These are phyloP conservation scores for Xylariaceae sp. DNA, from an alignment of 2,329 filamentous ascomycete species.

Conservation along the genomic window DNA sequence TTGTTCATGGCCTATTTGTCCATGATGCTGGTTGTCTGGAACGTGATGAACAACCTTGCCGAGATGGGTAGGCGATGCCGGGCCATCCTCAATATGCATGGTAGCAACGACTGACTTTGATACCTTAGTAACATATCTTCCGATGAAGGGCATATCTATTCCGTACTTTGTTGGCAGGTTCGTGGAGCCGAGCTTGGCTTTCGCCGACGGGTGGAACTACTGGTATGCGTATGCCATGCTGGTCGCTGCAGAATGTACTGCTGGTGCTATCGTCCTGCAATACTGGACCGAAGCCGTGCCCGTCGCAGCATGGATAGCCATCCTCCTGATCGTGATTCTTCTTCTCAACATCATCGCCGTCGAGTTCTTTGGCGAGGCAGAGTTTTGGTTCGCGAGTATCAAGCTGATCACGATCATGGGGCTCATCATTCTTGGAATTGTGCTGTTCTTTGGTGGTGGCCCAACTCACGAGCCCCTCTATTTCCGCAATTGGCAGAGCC, in stretches of 20 bases:
- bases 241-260: constrained; percentile 54
- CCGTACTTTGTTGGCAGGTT: constrained; percentile 54
- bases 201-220: constrained; percentile 57
- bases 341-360: constrained; percentile 54
- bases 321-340: constrained; percentile 51
- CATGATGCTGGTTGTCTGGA: constrained; percentile 51
- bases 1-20: constrained; percentile 64
- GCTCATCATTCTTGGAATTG: constrained; percentile 51
- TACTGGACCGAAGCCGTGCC: constrained; percentile 54
- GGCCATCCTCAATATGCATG: no score
- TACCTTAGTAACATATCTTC: constrained; percentile 40
- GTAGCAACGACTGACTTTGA: no score
- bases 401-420: constrained; percentile 57
- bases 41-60: constrained; percentile 50
- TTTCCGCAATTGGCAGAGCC: constrained; percentile 45
- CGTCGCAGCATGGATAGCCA: constrained; percentile 55
- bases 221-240: constrained; percentile 59
- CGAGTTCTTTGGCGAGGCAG: constrained; percentile 55
- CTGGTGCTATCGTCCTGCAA: constrained; percentile 53
- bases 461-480: constrained; percentile 46
- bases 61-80: no score
- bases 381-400: constrained; percentile 58
- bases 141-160: constrained; percentile 52
- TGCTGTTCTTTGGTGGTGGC: constrained; percentile 53
- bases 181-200: constrained; percentile 51